Conservation (phyloP, 169 alveolate species). For the Amoebophrya sp. region DNA sequence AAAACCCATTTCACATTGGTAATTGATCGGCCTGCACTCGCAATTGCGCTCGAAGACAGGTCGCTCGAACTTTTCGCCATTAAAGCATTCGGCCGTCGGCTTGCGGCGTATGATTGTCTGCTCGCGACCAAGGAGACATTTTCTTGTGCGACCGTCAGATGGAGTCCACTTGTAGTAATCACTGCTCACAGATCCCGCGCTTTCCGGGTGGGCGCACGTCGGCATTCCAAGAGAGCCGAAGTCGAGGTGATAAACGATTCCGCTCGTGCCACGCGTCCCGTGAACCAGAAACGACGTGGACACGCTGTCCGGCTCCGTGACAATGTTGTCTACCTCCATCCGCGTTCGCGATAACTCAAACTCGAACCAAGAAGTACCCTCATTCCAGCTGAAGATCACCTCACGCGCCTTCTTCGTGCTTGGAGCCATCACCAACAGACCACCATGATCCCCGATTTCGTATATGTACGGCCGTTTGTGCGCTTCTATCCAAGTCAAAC, state of each 20-base stretch:
- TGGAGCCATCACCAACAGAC: constrained; percentile 86
- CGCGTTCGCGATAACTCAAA: not conserved
- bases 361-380: constrained; percentile 62
- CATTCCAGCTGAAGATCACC: constrained; percentile 77
- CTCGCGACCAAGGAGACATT: constrained; percentile 80
- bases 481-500: constrained; percentile 89
- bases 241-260: constrained; percentile 80
- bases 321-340: constrained; percentile 82
- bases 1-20: constrained; percentile 89
- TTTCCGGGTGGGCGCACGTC: not conserved
- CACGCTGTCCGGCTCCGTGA: constrained; percentile 85
- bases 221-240: constrained; percentile 70
- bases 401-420: constrained; percentile 54
- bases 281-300: constrained; percentile 80
- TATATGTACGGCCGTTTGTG: constrained; percentile 88
- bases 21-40: constrained; percentile 87
- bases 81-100: constrained; percentile 83
- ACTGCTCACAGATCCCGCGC: not conserved
- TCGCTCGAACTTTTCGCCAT: constrained; percentile 86
- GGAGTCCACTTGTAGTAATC: constrained; percentile 1
- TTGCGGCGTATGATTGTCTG: constrained; percentile 81
- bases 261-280: constrained; percentile 60
- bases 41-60: constrained; percentile 70
- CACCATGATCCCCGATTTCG: constrained; percentile 97
- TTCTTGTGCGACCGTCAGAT: not conserved